Conservation (phyloP, 2,329 filamentous ascomycete genomes). For the Fusarium acutatum region DNA sequence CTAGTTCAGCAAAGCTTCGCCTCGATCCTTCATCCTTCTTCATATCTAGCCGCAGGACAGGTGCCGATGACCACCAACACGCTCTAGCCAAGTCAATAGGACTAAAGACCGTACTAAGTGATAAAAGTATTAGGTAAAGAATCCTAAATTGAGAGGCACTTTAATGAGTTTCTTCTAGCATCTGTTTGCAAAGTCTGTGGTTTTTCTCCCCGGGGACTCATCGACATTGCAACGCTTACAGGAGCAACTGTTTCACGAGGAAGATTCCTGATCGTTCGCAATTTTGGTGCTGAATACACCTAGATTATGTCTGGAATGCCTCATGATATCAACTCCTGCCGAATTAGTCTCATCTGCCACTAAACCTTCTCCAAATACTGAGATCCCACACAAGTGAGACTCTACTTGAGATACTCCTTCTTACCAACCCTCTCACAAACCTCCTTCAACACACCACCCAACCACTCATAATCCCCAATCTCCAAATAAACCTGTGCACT, state of each 20-base stretch:
- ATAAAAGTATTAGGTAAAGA: too few species aligned
- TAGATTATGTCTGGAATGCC: not conserved
- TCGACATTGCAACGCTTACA: not conserved
- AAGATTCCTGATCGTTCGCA: not conserved
- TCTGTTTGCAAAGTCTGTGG: not conserved
- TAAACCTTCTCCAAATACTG: not conserved
- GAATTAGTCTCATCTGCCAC: not conserved
- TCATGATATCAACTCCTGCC: not conserved
- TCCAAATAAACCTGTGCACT: conserved; percentile 90
- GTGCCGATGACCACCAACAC: too few species aligned
- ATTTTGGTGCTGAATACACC: not conserved
- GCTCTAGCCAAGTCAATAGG: not conserved
- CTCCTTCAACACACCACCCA: conserved; percentile 65
- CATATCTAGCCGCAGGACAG: not conserved
- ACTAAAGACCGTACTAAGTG: not conserved
- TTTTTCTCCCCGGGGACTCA: not conserved
- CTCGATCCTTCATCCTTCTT: not conserved
- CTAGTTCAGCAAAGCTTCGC: not conserved
- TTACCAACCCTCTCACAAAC: conserved; percentile 53
- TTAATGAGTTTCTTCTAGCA: not conserved
- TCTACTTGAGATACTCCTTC: conserved; percentile 44
- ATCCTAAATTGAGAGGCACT: not conserved
- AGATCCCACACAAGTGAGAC: not conserved
- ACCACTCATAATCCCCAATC: conserved; percentile 78
- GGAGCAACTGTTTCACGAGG: not conserved